A percentile compares a stretch with the other conserved stretches of the same genome.
Evolutionary conservation across 208 protist species (phyloP).

Genomic region (Herpetomonas samuelpessoai): DNA sequence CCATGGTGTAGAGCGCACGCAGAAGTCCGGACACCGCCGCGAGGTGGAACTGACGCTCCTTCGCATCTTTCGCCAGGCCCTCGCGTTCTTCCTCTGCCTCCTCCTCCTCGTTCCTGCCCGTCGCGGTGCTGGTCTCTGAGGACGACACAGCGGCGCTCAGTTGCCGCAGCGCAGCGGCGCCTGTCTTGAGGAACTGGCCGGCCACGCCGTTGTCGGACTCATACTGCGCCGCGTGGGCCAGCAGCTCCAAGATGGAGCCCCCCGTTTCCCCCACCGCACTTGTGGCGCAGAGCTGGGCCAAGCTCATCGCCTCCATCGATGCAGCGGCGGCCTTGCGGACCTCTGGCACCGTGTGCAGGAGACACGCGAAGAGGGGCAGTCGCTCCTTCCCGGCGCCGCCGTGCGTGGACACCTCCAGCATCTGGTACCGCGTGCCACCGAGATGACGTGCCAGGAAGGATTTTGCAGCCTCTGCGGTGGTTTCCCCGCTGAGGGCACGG

Average conservation of each 20-base stretch:
- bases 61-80: neutral
- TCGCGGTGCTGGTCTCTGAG: neutral
- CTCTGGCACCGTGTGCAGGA: slow-evolving; percentile 67
- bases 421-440: slow-evolving; percentile 66
- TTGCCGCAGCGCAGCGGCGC: slow-evolving; percentile 11
- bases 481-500: slow-evolving; percentile 34
- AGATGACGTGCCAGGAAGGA: slow-evolving; percentile 72
- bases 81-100: slow-evolving; percentile 14
- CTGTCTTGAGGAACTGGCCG: slow-evolving; percentile 14
- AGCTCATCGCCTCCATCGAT: slow-evolving; percentile 44
- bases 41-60: slow-evolving; percentile 9
- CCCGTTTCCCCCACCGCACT: slow-evolving; percentile 12
- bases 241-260: slow-evolving; percentile 47
- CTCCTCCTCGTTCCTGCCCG: slow-evolving; percentile 2
- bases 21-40: slow-evolving; percentile 16
- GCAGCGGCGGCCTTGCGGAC: slow-evolving; percentile 55
- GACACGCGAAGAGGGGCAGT: slow-evolving; percentile 78
- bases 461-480: slow-evolving; percentile 24
- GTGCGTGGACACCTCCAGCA: slow-evolving; percentile 42
- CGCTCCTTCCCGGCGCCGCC: slow-evolving; percentile 24
- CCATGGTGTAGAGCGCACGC: slow-evolving; percentile 26
- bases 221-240: slow-evolving; percentile 34
- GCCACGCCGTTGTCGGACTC: slow-evolving; percentile 19
- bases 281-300: slow-evolving; percentile 30
- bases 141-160: slow-evolving; percentile 5